phyloP scores from a whole-genome alignment of 2,329 filamentous ascomycete genomes.

The Aspergillus sp. region DNA sequence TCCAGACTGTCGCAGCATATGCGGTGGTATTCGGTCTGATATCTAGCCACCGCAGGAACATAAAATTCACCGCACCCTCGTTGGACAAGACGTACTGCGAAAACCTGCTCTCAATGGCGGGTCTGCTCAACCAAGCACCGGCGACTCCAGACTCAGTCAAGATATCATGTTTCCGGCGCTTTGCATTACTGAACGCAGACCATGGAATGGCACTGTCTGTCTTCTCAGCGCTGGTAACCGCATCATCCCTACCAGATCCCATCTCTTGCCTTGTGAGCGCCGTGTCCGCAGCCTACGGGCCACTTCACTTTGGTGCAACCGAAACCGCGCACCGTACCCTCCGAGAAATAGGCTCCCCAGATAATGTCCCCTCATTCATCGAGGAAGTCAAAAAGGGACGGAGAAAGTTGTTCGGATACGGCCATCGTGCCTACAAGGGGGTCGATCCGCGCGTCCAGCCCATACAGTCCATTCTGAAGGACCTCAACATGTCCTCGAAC shows the following conservation, averaged over 20 bases:
- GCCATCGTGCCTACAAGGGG: constrained; percentile 32
- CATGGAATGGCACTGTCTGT: constrained; percentile 61
- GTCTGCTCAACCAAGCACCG: constrained; percentile 49
- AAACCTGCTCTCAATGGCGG: constrained; percentile 57
- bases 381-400: constrained; percentile 27
- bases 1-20: constrained; percentile 25
- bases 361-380: constrained; percentile 26
- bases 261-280: constrained; percentile 53
- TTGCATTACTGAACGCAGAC: constrained; percentile 59
- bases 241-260: constrained; percentile 57
- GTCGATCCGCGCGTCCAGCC: constrained; percentile 27
- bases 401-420: constrained; percentile 30
- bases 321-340: constrained; percentile 53
- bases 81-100: constrained; percentile 52
- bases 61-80: constrained; percentile 17
- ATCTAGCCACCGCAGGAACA: constrained; percentile 24
- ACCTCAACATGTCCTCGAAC: constrained; percentile 16
- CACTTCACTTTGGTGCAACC: constrained; percentile 60
- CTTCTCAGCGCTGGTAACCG: constrained; percentile 56
- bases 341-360: constrained; percentile 22
- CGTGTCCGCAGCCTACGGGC: constrained; percentile 56
- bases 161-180: constrained; percentile 51
- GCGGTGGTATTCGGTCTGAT: constrained; percentile 26
- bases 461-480: constrained; percentile 24
- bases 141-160: constrained; percentile 47